These are phyloP conservation scores for Lasiodiplodia sp. DNA, from an alignment of 2,329 filamentous ascomycete species.

Conservation along the genomic window DNA sequence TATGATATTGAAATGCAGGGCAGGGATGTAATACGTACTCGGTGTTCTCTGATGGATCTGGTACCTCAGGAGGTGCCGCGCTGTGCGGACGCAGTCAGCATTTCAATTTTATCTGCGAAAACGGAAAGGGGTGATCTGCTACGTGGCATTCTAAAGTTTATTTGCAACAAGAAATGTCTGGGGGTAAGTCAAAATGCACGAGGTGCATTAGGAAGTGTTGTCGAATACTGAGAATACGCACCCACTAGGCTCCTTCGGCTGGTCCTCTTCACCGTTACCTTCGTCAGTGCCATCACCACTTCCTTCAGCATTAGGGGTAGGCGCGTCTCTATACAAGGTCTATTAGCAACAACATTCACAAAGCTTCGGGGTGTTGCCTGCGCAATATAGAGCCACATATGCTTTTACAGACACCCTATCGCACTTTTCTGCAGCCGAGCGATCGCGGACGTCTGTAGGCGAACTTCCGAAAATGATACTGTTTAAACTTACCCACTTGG, in stretches of 20 bases:
- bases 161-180: not conserved
- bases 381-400: too few relatives aligned
- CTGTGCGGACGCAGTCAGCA: not conserved
- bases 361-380: too few relatives aligned
- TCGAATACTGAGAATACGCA: not conserved
- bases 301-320: not conserved
- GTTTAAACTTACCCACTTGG: not conserved
- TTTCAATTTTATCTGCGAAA: not conserved
- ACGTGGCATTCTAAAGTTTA: not conserved
- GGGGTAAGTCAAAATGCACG: too few relatives aligned
- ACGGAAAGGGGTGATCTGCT: not conserved
- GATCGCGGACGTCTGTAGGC: not conserved
- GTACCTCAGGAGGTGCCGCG: not conserved
- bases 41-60: not conserved
- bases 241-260: not conserved
- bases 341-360: not conserved
- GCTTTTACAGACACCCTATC: too few relatives aligned
- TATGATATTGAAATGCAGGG: not conserved
- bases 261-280: not conserved
- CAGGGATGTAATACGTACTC: not conserved
- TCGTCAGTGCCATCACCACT: not conserved
- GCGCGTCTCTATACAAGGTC: not conserved
- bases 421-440: too few relatives aligned
- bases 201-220: not conserved
- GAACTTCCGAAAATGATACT: not conserved